Percentiles rank a stretch among this genome's conserved stretches.
Conservation (phyloP, 345 rosid genomes). For the Eucalyptus victrix region DNA sequence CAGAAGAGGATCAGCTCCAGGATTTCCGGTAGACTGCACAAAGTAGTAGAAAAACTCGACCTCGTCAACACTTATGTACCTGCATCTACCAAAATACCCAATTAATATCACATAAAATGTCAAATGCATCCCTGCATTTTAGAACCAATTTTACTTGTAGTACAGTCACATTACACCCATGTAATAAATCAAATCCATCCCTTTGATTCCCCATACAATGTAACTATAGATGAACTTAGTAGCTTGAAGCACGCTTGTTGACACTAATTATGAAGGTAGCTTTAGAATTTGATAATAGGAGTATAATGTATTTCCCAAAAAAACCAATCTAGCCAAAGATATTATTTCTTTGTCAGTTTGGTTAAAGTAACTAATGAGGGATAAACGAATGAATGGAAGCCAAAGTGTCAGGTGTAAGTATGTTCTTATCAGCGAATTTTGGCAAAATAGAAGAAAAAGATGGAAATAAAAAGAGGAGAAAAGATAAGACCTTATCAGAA, state of each 20-base stretch:
- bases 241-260: background rate
- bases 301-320: background rate
- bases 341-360: background rate
- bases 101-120: background rate
- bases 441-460: background rate
- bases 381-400: background rate
- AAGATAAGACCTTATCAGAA: background rate
- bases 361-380: background rate
- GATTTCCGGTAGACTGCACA: background rate
- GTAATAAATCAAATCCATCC: background rate
- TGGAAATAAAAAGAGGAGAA: background rate
- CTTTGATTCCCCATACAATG: background rate
- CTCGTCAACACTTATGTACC: background rate
- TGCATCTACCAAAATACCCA: background rate
- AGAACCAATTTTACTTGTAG: background rate
- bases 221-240: background rate
- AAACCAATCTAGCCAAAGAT: background rate
- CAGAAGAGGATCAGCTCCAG: background rate
- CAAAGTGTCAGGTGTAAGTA: background rate
- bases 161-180: background rate
- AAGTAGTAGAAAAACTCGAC: background rate
- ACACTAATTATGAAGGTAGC: background rate
- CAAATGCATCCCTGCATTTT: background rate
- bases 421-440: background rate
- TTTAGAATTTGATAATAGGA: background rate